phyloP scores from a whole-genome alignment of 495 filamentous ascomycete genomes.

The Neurospora africana region DNA sequence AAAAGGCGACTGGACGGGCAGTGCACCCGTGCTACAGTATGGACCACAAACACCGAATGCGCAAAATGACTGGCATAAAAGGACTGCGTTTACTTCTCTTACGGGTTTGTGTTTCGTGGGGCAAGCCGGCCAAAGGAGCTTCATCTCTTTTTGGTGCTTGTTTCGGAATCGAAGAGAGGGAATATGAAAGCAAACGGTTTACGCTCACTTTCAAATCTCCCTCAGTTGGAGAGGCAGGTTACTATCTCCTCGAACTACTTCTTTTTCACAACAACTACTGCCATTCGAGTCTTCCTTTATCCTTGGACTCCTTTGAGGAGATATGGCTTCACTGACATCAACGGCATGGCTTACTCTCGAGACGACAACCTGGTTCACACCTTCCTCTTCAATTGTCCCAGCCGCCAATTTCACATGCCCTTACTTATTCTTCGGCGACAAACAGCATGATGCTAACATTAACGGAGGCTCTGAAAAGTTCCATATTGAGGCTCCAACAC shows the following conservation, averaged over 20 bases:
- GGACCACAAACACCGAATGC: neutral
- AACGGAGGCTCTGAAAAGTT: neutral
- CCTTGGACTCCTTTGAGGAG: neutral
- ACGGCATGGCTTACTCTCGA: neutral
- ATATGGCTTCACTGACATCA: neutral
- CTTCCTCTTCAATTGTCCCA: neutral
- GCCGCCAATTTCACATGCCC: neutral
- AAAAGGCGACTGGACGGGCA: neutral
- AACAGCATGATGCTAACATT: neutral
- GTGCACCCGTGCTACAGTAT: neutral
- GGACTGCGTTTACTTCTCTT: neutral
- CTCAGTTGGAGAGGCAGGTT: neutral
- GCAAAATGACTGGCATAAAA: neutral
- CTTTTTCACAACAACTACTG: neutral
- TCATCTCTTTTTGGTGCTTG: neutral
- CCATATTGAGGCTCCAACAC: neutral
- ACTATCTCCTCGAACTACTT: neutral
- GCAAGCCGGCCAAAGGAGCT: neutral
- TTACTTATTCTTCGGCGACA: neutral
- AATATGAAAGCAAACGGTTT: neutral
- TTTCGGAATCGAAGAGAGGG: neutral
- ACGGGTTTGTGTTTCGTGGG: neutral
- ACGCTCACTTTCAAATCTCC: neutral
- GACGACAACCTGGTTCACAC: neutral
- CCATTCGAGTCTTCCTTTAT: neutral